These are phyloP conservation scores for Penicillium crustosum DNA, from an alignment of 2,329 filamentous ascomycete genomes.

Conservation along the genomic window DNA sequence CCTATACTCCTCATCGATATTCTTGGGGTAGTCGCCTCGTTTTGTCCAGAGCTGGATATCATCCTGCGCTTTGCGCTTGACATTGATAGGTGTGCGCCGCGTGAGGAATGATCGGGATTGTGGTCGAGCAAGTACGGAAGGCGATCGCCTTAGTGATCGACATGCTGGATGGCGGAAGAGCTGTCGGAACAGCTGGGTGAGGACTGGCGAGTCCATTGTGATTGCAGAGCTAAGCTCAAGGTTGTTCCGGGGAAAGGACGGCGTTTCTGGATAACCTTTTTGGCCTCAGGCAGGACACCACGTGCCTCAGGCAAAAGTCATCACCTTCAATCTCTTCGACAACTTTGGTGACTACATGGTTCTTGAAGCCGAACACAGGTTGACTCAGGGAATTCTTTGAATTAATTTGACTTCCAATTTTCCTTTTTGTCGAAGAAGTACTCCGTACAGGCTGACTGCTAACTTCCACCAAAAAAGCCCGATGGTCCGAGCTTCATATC, in stretches of 20 bases:
- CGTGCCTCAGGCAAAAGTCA: slow-evolving; percentile 1
- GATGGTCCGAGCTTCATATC: slow-evolving; percentile 43
- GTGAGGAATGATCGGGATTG: slow-evolving; percentile 41
- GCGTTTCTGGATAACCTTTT: slow-evolving; percentile 19
- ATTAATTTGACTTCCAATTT: background rate
- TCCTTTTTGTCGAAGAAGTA: background rate
- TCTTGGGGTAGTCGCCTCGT: slow-evolving; percentile 70
- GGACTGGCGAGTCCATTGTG: slow-evolving; percentile 76
- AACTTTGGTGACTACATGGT: background rate
- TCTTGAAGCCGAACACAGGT: background rate
- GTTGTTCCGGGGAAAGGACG: slow-evolving; percentile 6
- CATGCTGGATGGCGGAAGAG: slow-evolving; percentile 75
- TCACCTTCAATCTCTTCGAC: background rate
- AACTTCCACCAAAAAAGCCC: slow-evolving; percentile 7
- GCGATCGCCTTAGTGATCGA: slow-evolving; percentile 51
- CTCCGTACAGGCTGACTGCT: background rate
- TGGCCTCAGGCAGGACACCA: slow-evolving; percentile 10
- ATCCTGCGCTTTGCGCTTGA: slow-evolving; percentile 41
- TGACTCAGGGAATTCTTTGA: background rate
- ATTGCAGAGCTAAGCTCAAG: slow-evolving; percentile 9
- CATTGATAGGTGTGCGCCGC: slow-evolving; percentile 37
- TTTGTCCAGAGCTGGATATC: slow-evolving; percentile 83
- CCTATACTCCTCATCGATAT: slow-evolving; percentile 77
- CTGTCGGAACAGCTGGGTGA: slow-evolving; percentile 77
- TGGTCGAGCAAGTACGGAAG: slow-evolving; percentile 26